Percentiles rank a stretch among this genome's conserved stretches.
Evolutionary conservation across 257 asterid genomes (phyloP).

Genomic region (Petunia secreta): DNA sequence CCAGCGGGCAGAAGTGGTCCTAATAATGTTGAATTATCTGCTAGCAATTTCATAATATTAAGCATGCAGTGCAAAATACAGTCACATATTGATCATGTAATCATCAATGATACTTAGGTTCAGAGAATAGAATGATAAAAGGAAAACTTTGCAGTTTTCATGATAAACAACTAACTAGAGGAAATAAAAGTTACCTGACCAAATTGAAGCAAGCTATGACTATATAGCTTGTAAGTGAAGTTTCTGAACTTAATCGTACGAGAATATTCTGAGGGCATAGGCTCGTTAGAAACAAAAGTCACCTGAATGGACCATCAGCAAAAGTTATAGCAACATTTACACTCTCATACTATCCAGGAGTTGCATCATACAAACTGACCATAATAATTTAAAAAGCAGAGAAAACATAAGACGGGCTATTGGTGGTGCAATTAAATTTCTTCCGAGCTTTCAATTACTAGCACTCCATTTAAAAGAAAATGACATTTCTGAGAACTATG

Average conservation of each 20-base stretch:
- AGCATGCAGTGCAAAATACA: neutral
- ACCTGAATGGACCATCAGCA: constrained; percentile 52
- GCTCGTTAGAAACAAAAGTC: constrained; percentile 79
- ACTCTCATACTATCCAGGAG: neutral
- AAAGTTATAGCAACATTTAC: neutral
- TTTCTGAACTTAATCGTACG: constrained; percentile 67
- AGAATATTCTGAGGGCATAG: constrained; percentile 71
- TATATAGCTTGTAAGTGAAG: constrained; percentile 75
- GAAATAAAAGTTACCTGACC: constrained; percentile 76
- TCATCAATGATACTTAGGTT: neutral
- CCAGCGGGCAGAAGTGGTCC: neutral
- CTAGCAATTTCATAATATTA: neutral
- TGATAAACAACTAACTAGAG: neutral
- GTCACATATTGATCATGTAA: neutral
- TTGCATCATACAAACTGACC: neutral
- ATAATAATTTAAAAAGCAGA: neutral
- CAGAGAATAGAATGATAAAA: neutral
- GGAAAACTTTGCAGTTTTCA: neutral
- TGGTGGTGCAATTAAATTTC: neutral
- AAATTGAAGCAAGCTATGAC: constrained; percentile 96
- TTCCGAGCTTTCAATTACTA: neutral
- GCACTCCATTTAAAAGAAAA: constrained; percentile 5
- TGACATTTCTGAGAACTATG: neutral
- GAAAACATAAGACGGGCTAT: neutral
- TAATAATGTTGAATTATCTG: neutral